Evolutionary conservation across 1,284 basidiomycete species (phyloP), one percentile per base, ranked within the genome.

Genomic region (Malassezia japonica): DNA sequence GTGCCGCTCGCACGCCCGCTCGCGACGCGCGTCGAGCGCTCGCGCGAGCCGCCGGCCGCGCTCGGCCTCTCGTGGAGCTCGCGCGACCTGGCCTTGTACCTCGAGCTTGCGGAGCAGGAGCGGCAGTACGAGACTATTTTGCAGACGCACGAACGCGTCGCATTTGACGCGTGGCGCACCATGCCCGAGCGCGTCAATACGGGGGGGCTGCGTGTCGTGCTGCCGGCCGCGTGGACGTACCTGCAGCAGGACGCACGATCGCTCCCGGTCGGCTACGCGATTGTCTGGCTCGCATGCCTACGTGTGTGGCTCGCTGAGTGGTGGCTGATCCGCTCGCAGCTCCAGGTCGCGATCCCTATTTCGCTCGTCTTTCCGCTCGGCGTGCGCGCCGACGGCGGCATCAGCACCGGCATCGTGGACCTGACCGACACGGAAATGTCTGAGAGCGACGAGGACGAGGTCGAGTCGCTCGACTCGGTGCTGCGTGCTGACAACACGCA

Each of bases 241-340:
- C 6, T 7, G 15, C 39, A 40, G 23, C 51, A 54, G 38, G 51
- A 54, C 21, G 51, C 15, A 8, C 39, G 51, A 3, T 32, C 13
- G 18, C 39, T 42, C 15, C 29, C 46, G 7, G 4, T 39, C 4
- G 51, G 51, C 15, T 48, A 44, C 33, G 10, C 38, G 15, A 35
- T 54, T 12, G 41, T 54, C 18, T n/a, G 20, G 16, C 13, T 38
- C 6, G 51, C 51, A 2, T 28, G 16, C n/a, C 6, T 54, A 13
- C 51, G 51, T 7, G 41, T 48, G 27, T 54, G 51, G 51, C 46
- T 54, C 29, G 28, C 46, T 7, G 40, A 54, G 27, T 54, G 51
- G 51, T 54, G 51, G 51, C 46, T 54, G n/a, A 24, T 48, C 4
- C 46, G 46, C 8, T 42, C 51, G 4, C 46, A 54, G 47, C 51